Evolutionary conservation across 257 asterid species (phyloP).

Genomic region (Perilla frutescens): DNA sequence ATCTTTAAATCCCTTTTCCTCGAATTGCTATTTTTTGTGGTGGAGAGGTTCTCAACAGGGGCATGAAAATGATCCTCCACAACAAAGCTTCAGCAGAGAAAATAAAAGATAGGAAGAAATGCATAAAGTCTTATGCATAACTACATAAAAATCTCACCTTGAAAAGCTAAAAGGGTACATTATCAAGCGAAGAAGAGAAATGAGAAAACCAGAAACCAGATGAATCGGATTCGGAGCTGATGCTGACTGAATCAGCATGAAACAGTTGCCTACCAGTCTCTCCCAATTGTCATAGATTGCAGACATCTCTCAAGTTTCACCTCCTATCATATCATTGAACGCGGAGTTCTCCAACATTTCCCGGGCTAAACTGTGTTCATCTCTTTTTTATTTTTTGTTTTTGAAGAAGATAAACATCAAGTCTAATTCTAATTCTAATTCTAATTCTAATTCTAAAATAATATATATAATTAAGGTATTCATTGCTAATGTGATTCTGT

Average conservation of each 20-base stretch:
- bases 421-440: too few species aligned
- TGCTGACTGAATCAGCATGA: constrained; percentile 41
- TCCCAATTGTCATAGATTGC: constrained; percentile 48
- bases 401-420: too few species aligned
- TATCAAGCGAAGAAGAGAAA: constrained; percentile 35
- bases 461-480: too few species aligned
- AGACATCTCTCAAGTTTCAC: constrained; percentile 37
- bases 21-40: constrained; percentile 41
- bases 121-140: not conserved
- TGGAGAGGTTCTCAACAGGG: constrained; percentile 33
- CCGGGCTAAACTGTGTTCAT: too few species aligned
- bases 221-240: constrained; percentile 38
- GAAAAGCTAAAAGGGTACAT: constrained; percentile 29
- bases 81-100: constrained; percentile 39
- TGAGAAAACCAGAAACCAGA: constrained; percentile 42
- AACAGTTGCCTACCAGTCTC: constrained; percentile 43
- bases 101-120: not conserved
- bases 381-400: too few species aligned
- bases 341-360: too few species aligned
- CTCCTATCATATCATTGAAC: too few species aligned
- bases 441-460: too few species aligned
- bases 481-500: too few species aligned
- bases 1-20: constrained; percentile 56
- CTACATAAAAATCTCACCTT: constrained; percentile 42
- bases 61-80: not conserved